A percentile compares a stretch with the other conserved stretches of the same genome.
Conservation (phyloP, 2,329 filamentous ascomycete genomes). For the Aureobasidium mangrovei region DNA sequence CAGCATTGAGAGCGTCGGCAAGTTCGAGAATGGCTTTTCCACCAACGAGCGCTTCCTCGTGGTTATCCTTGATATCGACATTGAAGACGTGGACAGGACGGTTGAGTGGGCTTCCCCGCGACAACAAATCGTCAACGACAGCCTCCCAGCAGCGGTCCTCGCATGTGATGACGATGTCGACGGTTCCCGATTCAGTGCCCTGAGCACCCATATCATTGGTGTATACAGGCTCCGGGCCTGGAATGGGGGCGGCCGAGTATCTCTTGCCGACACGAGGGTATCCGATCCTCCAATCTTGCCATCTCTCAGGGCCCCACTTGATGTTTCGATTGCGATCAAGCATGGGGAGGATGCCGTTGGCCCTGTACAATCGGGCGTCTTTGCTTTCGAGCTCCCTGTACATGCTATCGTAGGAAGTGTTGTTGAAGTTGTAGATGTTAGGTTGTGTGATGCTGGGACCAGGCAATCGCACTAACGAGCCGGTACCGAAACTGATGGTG, state of each 20-base stretch:
- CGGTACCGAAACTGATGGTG: constrained; percentile 97
- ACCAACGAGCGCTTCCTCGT: constrained; percentile 87
- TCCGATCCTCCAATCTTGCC: constrained; percentile 94
- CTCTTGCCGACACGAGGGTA: constrained; percentile 67
- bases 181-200: constrained; percentile 80
- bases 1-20: constrained; percentile 73
- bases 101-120: constrained; percentile 77
- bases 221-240: constrained; percentile 31
- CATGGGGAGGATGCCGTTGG: constrained; percentile 94
- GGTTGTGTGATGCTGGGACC: constrained; percentile 86
- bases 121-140: constrained; percentile 86
- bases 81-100: constrained; percentile 96
- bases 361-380: constrained; percentile 76
- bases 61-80: constrained; percentile 96
- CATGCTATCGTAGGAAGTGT: constrained; percentile 89
- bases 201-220: constrained; percentile 64
- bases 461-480: constrained; percentile 84
- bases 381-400: constrained; percentile 83
- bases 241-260: constrained; percentile 3
- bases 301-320: constrained; percentile 92
- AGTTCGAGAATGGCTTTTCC: constrained; percentile 88
- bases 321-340: constrained; percentile 81
- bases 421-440: constrained; percentile 98
- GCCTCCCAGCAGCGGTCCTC: constrained; percentile 98
- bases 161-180: constrained; percentile 93